A percentile compares a stretch with the other conserved stretches of the same genome.
phyloP scores from a whole-genome alignment of 306 rosid species.

The Casuarina cunninghamiana region DNA sequence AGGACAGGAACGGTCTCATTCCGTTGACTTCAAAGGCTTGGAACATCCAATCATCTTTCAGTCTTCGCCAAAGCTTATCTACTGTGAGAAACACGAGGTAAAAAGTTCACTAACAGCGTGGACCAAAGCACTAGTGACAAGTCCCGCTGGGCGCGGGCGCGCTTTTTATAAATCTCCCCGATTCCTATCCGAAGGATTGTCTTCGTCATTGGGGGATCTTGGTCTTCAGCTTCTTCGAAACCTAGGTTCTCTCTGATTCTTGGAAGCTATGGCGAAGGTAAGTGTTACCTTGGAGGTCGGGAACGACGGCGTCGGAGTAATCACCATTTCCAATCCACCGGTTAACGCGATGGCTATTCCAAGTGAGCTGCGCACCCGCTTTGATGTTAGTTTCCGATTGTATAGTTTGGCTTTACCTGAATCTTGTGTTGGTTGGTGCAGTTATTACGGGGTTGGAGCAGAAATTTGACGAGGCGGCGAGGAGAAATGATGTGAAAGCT shows the following conservation, averaged over 20 bases:
- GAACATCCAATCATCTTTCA: background rate
- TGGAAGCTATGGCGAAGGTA: conserved; percentile 49
- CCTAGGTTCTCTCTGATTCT: conserved; percentile 3
- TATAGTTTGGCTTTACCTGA: background rate
- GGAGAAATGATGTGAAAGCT: conserved; percentile 85
- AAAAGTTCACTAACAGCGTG: background rate
- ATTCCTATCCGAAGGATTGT: background rate
- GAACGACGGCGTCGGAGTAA: conserved; percentile 84
- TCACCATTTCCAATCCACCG: conserved; percentile 84
- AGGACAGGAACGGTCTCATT: background rate
- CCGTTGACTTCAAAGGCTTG: background rate
- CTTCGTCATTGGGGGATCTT: background rate
- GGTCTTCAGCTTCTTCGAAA: background rate
- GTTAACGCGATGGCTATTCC: conserved; percentile 85
- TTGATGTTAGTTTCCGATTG: background rate
- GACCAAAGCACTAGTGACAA: too few species aligned
- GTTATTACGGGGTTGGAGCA: conserved; percentile 69
- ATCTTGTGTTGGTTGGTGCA: conserved; percentile 27
- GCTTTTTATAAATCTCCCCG: too few species aligned
- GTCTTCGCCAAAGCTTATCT: background rate
- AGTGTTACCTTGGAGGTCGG: conserved; percentile 85
- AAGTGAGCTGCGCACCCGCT: conserved; percentile 35
- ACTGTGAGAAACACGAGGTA: background rate
- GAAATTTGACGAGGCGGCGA: conserved; percentile 68
- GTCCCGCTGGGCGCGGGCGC: too few species aligned